phyloP scores from a whole-genome alignment of 345 rosid genomes.

The Excoecaria cochinchinensis region DNA sequence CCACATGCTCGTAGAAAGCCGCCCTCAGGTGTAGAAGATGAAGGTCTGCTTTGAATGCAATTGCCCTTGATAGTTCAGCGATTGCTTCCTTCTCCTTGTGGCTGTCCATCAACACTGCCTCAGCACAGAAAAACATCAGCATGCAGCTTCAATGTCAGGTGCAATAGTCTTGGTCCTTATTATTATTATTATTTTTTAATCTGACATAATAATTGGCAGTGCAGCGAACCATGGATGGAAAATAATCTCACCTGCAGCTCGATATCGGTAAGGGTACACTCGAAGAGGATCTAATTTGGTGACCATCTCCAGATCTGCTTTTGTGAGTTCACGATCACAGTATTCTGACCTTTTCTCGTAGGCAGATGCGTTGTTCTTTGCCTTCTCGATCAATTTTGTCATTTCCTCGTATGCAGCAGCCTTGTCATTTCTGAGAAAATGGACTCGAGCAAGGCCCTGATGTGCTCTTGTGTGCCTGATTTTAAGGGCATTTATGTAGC shows the following conservation, averaged over 20 bases:
- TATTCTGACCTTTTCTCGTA: slow-evolving; percentile 97
- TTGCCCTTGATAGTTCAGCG: slow-evolving; percentile 77
- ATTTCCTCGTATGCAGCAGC: slow-evolving; percentile 82
- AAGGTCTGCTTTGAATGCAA: slow-evolving; percentile 87
- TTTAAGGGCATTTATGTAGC: slow-evolving; percentile 90
- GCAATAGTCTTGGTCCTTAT: no score
- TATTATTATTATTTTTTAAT: no score
- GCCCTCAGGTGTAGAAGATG: slow-evolving; percentile 93
- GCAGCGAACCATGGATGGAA: background rate
- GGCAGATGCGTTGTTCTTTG: slow-evolving; percentile 91
- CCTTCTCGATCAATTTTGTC: slow-evolving; percentile 83
- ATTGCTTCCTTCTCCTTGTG: slow-evolving; percentile 88
- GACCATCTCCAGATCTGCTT: slow-evolving; percentile 90
- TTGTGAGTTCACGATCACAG: slow-evolving; percentile 83
- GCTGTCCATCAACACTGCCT: slow-evolving; percentile 87
- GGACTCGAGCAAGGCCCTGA: slow-evolving; percentile 96
- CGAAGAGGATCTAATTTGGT: slow-evolving; percentile 90
- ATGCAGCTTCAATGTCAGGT: background rate
- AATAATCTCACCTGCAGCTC: slow-evolving; percentile 79
- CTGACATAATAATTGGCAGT: background rate
- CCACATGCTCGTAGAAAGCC: slow-evolving; percentile 83
- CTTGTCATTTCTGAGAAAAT: slow-evolving; percentile 72
- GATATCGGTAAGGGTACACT: slow-evolving; percentile 90
- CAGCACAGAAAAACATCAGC: slow-evolving; percentile 6
- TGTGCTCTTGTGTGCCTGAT: slow-evolving; percentile 95